Base-by-base conservation (phyloP, 495 filamentous ascomycete species). In the Trichoderma erinaceum region DNA sequence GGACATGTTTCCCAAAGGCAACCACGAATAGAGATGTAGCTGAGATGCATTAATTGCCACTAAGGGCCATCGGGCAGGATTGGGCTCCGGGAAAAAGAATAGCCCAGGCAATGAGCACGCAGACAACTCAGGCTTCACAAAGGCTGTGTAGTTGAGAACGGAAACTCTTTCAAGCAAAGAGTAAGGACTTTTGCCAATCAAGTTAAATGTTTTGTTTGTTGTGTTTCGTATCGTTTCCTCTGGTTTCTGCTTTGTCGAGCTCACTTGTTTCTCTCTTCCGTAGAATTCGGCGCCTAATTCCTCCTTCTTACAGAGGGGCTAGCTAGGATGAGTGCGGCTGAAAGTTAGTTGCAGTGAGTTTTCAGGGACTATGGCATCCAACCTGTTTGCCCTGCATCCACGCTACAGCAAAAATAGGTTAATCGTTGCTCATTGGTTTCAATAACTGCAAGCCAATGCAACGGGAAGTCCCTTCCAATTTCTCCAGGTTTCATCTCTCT, bases 381-480 rank as follows among this genome's bases (percentile, higher is more conserved):
- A 7, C 10, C 23, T 21, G 56, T 61, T 25, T 61, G 56, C 56
- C 27, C 12, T 61, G 56, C 56, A 61, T 61, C 16, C 27, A 25
- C 56, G 27, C 56, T 61, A 61, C 16, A 18, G 27, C 56, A 61
- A 32, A 61, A 13, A 29, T 32, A 61, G 56, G 11, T 11, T 61
- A 25, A 8, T 56, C 21, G n/a, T 25, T 12, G n/a, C n/a, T 48
- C 21, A 25, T 56, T 56, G n/a, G 50, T 56, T 27, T 29, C 23
- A 61, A 16, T 6, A 11, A 23, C 52, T 61, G 52, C 52, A 61
- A 25, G 56, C 27, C 0, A 32, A 13, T 13, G 16, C 27, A 25
- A 21, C n/a, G 56, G 23, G 23, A 61, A 61, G 27, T 61, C 56
- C 56, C 56, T 61, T 32, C 16, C 10, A 61, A 61, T 61, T 32